phyloP scores from a whole-genome alignment of 495 filamentous ascomycete species.

The Penicillium canescens region DNA sequence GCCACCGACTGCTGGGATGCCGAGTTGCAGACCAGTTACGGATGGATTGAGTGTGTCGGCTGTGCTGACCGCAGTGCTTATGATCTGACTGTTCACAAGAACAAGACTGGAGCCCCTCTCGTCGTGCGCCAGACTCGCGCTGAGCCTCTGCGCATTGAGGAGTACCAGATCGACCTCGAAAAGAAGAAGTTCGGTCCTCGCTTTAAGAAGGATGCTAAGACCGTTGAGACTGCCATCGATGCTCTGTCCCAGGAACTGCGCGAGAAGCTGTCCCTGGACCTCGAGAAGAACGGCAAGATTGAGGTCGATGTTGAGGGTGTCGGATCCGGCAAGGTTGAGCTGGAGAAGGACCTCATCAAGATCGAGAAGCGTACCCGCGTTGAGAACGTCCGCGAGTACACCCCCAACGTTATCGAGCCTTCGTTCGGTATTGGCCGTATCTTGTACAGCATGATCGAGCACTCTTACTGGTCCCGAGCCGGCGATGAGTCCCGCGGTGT shows the following conservation, averaged over 20 bases:
- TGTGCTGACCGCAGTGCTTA: slow-evolving; percentile 83
- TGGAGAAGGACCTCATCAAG: slow-evolving; percentile 67
- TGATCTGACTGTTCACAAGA: slow-evolving; percentile 75
- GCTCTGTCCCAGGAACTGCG: slow-evolving; percentile 67
- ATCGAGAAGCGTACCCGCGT: slow-evolving; percentile 70
- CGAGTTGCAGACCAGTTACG: slow-evolving; percentile 74
- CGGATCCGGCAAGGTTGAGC: slow-evolving; percentile 64
- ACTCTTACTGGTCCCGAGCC: slow-evolving; percentile 72
- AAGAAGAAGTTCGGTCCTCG: slow-evolving; percentile 82
- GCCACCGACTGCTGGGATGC: slow-evolving; percentile 85
- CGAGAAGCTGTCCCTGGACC: slow-evolving; percentile 65
- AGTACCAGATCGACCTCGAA: slow-evolving; percentile 74
- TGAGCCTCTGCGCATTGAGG: slow-evolving; percentile 68
- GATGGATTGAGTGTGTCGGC: slow-evolving; percentile 87
- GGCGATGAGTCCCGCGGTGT: slow-evolving; percentile 66
- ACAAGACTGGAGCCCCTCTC: slow-evolving; percentile 76
- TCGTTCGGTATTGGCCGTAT: slow-evolving; percentile 85
- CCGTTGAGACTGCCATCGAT: slow-evolving; percentile 68
- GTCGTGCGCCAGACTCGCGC: slow-evolving; percentile 66
- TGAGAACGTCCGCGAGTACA: slow-evolving; percentile 74
- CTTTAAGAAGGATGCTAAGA: slow-evolving; percentile 79
- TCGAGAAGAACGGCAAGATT: slow-evolving; percentile 66
- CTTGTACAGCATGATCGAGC: slow-evolving; percentile 75
- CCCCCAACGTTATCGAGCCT: slow-evolving; percentile 82
- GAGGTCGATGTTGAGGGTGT: slow-evolving; percentile 64